Percentiles rank a stretch among this genome's conserved stretches.
phyloP scores from a whole-genome alignment of 441 rosid species.

The Populus hybrid region DNA sequence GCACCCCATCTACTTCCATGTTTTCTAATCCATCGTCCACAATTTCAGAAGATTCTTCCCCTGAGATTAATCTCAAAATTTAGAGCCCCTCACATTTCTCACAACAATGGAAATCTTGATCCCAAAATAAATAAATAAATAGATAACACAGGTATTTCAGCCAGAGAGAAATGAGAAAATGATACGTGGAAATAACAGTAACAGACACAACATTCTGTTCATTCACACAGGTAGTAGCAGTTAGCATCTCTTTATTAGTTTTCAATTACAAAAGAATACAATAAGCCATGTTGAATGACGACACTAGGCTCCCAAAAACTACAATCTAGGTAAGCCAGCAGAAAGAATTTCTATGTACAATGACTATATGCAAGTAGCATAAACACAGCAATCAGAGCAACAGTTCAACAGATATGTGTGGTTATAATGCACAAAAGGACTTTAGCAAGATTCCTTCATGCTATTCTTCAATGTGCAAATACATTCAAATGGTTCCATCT shows the following conservation, averaged over 20 bases:
- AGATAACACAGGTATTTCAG: not conserved
- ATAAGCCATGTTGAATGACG: slow-evolving; percentile 8
- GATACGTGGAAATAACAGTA: not conserved
- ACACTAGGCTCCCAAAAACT: not conserved
- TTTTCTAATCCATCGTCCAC: slow-evolving; percentile 29
- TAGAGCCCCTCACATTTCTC: slow-evolving; percentile 12
- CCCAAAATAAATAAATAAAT: not conserved
- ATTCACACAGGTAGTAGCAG: slow-evolving; percentile 20
- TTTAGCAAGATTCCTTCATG: slow-evolving; percentile 33
- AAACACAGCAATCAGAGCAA: slow-evolving; percentile 22
- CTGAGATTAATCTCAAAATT: slow-evolving; percentile 43
- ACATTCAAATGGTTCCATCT: slow-evolving; percentile 53
- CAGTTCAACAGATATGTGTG: slow-evolving; percentile 24
- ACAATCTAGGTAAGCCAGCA: slow-evolving; percentile 18
- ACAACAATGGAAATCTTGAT: not conserved
- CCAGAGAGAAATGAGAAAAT: not conserved
- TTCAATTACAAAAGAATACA: slow-evolving; percentile 19
- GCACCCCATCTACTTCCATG: slow-evolving; percentile 24
- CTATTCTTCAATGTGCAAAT: slow-evolving; percentile 54
- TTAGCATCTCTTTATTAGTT: slow-evolving; percentile 15
- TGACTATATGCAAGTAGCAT: slow-evolving; percentile 28
- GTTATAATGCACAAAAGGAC: slow-evolving; percentile 35
- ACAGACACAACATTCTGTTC: slow-evolving; percentile 10
- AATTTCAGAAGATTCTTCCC: slow-evolving; percentile 33
- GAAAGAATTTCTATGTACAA: slow-evolving; percentile 21